A percentile compares a stretch with the other conserved stretches of the same genome.
These are phyloP conservation scores for Rickenella mellea DNA, from an alignment of 768 basidiomycete genomes.

Conservation along the genomic window DNA sequence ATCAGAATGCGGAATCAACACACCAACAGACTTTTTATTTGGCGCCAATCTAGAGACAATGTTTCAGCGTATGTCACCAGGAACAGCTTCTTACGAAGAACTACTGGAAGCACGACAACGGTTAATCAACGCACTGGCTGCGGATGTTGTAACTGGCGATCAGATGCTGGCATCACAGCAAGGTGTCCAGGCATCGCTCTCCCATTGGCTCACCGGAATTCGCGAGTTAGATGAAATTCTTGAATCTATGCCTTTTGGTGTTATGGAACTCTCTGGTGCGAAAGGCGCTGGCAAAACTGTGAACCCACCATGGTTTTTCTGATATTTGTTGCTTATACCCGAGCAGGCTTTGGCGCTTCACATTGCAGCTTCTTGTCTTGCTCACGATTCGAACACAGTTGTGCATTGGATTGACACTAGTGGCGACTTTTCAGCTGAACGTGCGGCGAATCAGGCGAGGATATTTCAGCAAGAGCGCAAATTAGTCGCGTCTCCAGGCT, in stretches of 20 bases:
- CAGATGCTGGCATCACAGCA: constrained; percentile 5
- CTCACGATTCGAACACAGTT: constrained; percentile 21
- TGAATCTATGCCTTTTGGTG: constrained; percentile 37
- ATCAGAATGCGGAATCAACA: constrained; percentile 39
- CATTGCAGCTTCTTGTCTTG: constrained; percentile 45
- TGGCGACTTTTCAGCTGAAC: constrained; percentile 53
- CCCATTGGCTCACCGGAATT: constrained; percentile 29
- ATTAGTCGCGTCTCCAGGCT: neutral
- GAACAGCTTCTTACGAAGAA: constrained; percentile 38
- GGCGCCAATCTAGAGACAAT: constrained; percentile 37
- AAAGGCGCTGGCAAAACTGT: constrained; percentile 64
- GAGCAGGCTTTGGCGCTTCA: constrained; percentile 51
- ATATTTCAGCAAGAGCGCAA: neutral
- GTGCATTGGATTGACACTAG: constrained; percentile 67
- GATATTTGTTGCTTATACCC: neutral
- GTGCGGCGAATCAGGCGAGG: constrained; percentile 23
- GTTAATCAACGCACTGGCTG: neutral
- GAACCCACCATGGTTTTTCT: constrained; percentile 6
- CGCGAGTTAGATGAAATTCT: constrained; percentile 43
- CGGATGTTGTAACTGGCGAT: neutral
- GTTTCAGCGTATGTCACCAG: constrained; percentile 39
- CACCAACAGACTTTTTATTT: constrained; percentile 51
- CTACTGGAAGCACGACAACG: constrained; percentile 21
- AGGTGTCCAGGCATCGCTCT: constrained; percentile 22
- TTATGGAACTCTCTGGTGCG: constrained; percentile 65